Evolutionary conservation across 2,329 filamentous ascomycete species (phyloP), one percentile per base, ranked within the genome.

Genomic region (Talaromyces rugulosus): DNA sequence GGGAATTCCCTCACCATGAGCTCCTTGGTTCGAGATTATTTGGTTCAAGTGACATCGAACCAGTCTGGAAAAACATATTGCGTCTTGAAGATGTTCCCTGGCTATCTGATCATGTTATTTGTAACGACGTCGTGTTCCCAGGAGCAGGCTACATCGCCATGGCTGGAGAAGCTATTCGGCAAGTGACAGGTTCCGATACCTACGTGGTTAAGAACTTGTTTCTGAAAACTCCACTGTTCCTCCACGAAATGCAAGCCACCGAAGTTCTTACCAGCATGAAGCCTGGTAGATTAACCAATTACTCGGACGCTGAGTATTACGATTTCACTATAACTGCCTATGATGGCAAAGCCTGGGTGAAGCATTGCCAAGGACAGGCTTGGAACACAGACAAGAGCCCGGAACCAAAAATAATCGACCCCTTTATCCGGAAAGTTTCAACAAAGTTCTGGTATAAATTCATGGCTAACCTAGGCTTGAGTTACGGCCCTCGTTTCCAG

Each of bases 81-180:
- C 59, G 65, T 5, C 62, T 69, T 2, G 54, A 59, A 2, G 73
- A 77, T 53, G 62, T 75, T 6, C 66, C 71, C 1, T 77, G 75
- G 75, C 58, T 77, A 5, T 31, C 28, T 2, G 70, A 70, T 56
- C 75, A 77, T 52, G 65, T 67, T 36, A 60, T 77, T 2, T 72
- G 74, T 50, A 66, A 66, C 1, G 68, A 73, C 47, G 66, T 69
- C 9, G 64, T 74, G 8, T 73, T 72, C 42, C 71, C 72, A 5
- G 68, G 66, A 8, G 68, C 70, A n/a, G 72, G 66, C 1, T 70
- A 70, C 31, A 59, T 73, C 6, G 66, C 63, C 1, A 71, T 71
- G 31, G 70, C 68, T 1, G 34, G 44, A 31, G 33, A 53, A 16
- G 47, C 33, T 28, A 40, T 59, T 9, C 16, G 23, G 12, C 4